These are phyloP conservation scores for Cryphonectria nitschkei DNA, from an alignment of 2,329 filamentous ascomycete species.

Conservation along the genomic window DNA sequence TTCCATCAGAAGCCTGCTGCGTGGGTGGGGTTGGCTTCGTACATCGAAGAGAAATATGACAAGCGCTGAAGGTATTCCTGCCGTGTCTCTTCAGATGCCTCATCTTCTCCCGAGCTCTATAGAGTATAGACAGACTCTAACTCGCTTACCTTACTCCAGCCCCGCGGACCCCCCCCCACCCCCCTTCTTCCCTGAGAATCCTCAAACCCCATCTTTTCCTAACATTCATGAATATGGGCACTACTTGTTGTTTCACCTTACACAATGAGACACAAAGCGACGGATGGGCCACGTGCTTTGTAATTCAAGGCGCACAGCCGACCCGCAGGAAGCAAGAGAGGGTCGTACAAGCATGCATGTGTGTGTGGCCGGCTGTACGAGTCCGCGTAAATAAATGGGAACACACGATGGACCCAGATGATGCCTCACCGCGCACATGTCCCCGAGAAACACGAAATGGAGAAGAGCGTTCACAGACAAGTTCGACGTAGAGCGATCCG, in stretches of 20 bases:
- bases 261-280: not conserved
- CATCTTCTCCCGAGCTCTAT: no score
- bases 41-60: no score
- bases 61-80: no score
- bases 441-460: conserved; percentile 8
- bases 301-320: not conserved
- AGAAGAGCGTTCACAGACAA: not conserved
- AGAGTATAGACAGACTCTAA: no score
- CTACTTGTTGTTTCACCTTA: not conserved
- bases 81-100: no score
- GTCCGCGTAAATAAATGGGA: not conserved
- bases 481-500: not conserved
- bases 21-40: no score
- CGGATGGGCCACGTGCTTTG: not conserved
- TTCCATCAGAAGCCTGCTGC: no score
- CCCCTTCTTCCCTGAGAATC: no score
- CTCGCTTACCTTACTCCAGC: no score
- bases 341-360: not conserved
- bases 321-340: not conserved
- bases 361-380: conserved; percentile 1
- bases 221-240: not conserved
- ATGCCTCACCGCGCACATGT: conserved; percentile 9
- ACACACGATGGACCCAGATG: conserved; percentile 11
- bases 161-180: no score
- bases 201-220: no score